phyloP scores from a whole-genome alignment of 331 rosid genomes.

The Arachis monticola region DNA sequence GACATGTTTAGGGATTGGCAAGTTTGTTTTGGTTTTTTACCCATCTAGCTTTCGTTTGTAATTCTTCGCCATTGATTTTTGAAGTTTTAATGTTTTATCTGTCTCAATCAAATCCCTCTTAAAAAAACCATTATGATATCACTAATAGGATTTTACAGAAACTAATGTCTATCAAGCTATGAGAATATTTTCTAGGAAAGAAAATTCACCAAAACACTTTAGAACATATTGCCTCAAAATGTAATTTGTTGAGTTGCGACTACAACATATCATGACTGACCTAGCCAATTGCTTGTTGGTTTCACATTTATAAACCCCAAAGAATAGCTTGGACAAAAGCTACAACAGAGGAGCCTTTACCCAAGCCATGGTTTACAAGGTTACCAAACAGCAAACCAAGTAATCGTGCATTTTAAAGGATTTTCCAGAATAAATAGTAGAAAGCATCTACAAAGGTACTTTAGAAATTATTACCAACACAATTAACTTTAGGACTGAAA shows the following conservation, averaged over 20 bases:
- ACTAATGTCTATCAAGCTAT: not conserved
- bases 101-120: not conserved
- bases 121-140: not conserved
- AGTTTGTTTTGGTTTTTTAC: not conserved
- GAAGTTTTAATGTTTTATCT: too few species aligned
- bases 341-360: not conserved
- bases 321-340: not conserved
- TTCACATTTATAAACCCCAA: not conserved
- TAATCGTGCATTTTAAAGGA: slow-evolving; percentile 21
- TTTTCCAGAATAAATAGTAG: slow-evolving; percentile 25
- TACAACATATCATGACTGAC: slow-evolving; percentile 3
- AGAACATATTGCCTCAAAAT: not conserved
- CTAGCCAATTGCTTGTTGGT: not conserved
- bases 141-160: not conserved
- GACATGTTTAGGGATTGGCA: not conserved
- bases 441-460: slow-evolving; percentile 30
- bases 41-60: not conserved
- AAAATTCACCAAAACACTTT: slow-evolving; percentile 8
- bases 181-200: not conserved
- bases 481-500: slow-evolving; percentile 90
- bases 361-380: not conserved
- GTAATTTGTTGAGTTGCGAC: not conserved
- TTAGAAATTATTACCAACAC: slow-evolving; percentile 72
- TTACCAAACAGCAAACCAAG: not conserved
- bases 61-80: not conserved